Evolutionary conservation across 2,329 filamentous ascomycete genomes (phyloP).

Genomic region (Aureobasidium sp.): DNA sequence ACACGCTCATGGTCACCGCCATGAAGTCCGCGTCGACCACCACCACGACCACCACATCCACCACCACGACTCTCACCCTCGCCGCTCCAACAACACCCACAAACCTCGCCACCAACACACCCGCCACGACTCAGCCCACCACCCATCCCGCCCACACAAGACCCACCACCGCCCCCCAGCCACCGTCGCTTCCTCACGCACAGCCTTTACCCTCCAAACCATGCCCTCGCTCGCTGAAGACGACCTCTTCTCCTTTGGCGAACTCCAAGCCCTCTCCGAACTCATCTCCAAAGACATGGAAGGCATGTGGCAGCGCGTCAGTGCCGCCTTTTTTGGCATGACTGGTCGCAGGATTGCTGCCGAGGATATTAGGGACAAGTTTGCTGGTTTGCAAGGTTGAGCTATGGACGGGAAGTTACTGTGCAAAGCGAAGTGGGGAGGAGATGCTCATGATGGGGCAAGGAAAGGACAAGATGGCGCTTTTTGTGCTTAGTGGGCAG

Average conservation of each 20-base stretch:
- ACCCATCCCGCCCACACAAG: background rate
- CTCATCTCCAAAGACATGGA: constrained; percentile 39
- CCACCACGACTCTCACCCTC: background rate
- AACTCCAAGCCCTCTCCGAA: constrained; percentile 37
- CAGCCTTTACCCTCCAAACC: constrained; percentile 16
- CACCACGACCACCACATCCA: background rate
- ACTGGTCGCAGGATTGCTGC: constrained; percentile 49
- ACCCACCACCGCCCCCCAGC: background rate
- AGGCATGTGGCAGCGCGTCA: constrained; percentile 41
- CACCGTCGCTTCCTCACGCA: background rate
- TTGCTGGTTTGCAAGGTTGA: constrained; percentile 45
- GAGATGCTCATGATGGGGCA: background rate
- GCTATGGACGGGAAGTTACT: background rate
- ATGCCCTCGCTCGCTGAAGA: constrained; percentile 26
- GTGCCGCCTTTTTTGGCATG: constrained; percentile 42
- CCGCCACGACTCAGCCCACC: background rate
- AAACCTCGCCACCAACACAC: background rate
- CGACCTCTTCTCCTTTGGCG: constrained; percentile 30
- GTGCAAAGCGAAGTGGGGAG: background rate
- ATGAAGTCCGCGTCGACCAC: background rate
- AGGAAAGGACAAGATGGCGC: background rate
- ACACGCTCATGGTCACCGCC: background rate
- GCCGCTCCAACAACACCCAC: background rate
- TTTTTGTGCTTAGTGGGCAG: background rate
- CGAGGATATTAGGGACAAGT: constrained; percentile 53